Conservation (phyloP, 768 basidiomycete genomes). For the Xerocomellus intermedius region DNA sequence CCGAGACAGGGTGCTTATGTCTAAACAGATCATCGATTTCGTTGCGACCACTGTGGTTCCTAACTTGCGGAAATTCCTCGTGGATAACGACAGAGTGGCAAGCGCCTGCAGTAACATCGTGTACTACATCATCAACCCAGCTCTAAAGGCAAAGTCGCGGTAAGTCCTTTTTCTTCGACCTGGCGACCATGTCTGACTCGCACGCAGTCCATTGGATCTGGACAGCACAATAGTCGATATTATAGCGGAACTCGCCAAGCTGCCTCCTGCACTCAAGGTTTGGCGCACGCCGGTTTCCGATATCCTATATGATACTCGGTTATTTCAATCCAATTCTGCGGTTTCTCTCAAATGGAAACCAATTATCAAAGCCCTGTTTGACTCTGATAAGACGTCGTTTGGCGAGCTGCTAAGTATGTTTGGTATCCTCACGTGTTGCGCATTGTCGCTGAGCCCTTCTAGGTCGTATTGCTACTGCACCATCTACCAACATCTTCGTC, state of each 20-base stretch:
- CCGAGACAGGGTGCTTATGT: slow-evolving; percentile 3
- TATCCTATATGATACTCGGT: slow-evolving; percentile 77
- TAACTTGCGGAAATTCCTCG: slow-evolving; percentile 70
- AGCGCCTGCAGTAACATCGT: slow-evolving; percentile 80
- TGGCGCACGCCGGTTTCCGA: slow-evolving; percentile 85
- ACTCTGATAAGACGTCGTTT: slow-evolving; percentile 83
- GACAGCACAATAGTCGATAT: slow-evolving; percentile 66
- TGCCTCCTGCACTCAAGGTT: slow-evolving; percentile 74
- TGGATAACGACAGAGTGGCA: slow-evolving; percentile 81
- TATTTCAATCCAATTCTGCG: slow-evolving; percentile 73
- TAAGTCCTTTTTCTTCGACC: slow-evolving; percentile 31
- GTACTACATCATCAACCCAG: slow-evolving; percentile 79
- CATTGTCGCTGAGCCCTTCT: slow-evolving; percentile 22
- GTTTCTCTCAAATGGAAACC: slow-evolving; percentile 68
- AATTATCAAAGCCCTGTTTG: slow-evolving; percentile 76
- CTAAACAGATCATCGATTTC: slow-evolving; percentile 65
- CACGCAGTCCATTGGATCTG: slow-evolving; percentile 73
- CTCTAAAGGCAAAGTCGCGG: slow-evolving; percentile 76
- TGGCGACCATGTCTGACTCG: slow-evolving; percentile 6
- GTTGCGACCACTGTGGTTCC: slow-evolving; percentile 70
- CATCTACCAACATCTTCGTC: slow-evolving; percentile 95
- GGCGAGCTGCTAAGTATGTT: slow-evolving; percentile 75
- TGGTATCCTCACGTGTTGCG: slow-evolving; percentile 24
- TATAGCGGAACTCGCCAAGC: slow-evolving; percentile 72
- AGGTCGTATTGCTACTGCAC: slow-evolving; percentile 78